These are phyloP conservation scores for Raffaelea arxii DNA, from an alignment of 2,329 filamentous ascomycete species.

Conservation along the genomic window DNA sequence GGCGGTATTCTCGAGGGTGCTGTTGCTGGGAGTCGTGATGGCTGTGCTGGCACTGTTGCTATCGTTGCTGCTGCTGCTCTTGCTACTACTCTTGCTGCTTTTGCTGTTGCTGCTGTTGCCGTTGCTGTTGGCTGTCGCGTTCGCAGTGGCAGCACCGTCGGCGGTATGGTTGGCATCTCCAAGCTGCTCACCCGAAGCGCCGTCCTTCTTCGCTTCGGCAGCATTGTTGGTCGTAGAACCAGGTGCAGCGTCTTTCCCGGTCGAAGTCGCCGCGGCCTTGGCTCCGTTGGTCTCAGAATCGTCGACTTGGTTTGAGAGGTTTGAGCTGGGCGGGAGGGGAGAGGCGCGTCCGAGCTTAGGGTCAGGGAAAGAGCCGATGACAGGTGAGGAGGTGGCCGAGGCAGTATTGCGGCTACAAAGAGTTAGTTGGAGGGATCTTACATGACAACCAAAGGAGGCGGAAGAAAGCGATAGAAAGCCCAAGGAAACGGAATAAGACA, in stretches of 20 bases:
- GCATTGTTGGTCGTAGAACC: background rate
- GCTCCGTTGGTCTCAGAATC: no score
- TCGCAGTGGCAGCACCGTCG: background rate
- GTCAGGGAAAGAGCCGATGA: constrained; percentile 60
- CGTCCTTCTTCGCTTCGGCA: background rate
- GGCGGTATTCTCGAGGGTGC: background rate
- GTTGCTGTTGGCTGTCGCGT: background rate
- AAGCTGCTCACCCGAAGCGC: no score
- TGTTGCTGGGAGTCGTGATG: background rate
- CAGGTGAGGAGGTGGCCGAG: constrained; percentile 64
- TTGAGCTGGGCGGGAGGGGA: constrained; percentile 42
- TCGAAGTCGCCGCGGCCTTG: no score
- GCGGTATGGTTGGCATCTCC: no score
- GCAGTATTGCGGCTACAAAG: constrained; percentile 27
- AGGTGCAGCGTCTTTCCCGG: no score
- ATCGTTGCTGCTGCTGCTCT: background rate
- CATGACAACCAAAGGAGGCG: no score
- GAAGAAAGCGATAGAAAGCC: constrained; percentile 7
- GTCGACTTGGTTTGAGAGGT: background rate
- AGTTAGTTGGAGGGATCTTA: no score
- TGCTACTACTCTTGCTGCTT: background rate
- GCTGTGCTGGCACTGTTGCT: background rate
- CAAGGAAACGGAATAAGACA: constrained; percentile 19
- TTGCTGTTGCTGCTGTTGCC: background rate
- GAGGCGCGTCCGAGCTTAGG: constrained; percentile 42